Base-by-base conservation (phyloP, 192 early-diverging fungal genomes). In the Backusella liffmaniae region DNA sequence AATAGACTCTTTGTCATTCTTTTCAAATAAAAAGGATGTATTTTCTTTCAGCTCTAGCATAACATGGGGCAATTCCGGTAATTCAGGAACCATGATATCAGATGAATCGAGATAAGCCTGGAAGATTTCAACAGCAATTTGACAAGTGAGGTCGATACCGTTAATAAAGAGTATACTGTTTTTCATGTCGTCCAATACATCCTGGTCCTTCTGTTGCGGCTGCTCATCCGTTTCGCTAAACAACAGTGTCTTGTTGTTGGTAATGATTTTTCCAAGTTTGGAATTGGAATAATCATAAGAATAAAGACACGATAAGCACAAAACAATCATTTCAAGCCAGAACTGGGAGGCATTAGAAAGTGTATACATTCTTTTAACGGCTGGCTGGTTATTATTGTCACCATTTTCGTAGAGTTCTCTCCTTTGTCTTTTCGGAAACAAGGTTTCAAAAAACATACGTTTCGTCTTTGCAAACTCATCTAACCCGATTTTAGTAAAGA, bases 401-500 rank as follows among this genome's bases (percentile, higher is more conserved):
- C 12, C 13, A 0, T n/a, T 21, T 13, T 71, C 39, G 26, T 44
- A 36, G 13, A 21, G 16, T 74, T 67, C 13, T 30, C 56, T 62
- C 12, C 32, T 10, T 5, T 36, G 21, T 32, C 37, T 56, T 13
- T 59, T 74, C 4, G 73, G 56, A 66, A 83, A 77, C 1, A 76
- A 44, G 3, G 36, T 34, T 23, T 72, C 72, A 51, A 79, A 77
- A 32, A 70, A 79, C 16, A 72, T 46, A 36, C 72, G 32, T 29
- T 76, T 70, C 30, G 77, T 76, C 37, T 83, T 77, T 9, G 80
- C 75, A 75, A 89, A 89, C 15, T 76, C 35, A 42, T 89, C 88
- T n/a, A 89, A 77, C 4, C 86, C 87, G 35, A 89, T 85, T 56
- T 87, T 89, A 16, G 86, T 87, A 76, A 89, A 89, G 26, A 89